A percentile compares a stretch with the other conserved stretches of the same genome.
Evolutionary conservation across 2,329 filamentous ascomycete genomes (phyloP).

Genomic region (Colletotrichum godetiae): DNA sequence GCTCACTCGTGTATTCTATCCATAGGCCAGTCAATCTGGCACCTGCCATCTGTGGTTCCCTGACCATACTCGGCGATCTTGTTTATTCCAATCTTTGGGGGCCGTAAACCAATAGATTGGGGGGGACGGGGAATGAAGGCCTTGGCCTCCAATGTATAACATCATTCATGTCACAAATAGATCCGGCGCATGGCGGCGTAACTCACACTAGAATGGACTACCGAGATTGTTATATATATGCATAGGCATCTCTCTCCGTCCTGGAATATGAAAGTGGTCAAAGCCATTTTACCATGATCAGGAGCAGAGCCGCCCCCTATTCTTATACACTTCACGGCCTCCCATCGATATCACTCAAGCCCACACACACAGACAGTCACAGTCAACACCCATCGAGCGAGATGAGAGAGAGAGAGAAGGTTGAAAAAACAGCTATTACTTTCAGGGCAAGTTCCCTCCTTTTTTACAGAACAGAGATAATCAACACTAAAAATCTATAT

Average conservation of each 20-base stretch:
- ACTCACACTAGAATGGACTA: background rate
- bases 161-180: conserved; percentile 6
- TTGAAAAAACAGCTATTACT: conserved; percentile 15
- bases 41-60: background rate
- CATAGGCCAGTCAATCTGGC: background rate
- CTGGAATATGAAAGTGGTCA: background rate
- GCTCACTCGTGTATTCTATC: background rate
- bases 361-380: background rate
- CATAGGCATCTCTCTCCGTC: background rate
- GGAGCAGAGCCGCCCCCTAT: background rate
- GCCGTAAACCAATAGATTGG: conserved; percentile 5
- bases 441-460: conserved; percentile 17
- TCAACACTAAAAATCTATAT: conserved; percentile 34
- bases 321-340: background rate
- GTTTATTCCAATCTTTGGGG: background rate
- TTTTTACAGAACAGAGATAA: conserved; percentile 31
- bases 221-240: conserved; percentile 31
- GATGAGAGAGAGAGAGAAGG: too few relatives aligned
- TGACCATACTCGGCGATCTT: background rate
- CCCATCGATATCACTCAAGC: background rate
- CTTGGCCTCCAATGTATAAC: background rate
- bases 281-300: too few relatives aligned
- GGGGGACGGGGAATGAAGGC: too few relatives aligned
- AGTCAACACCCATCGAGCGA: background rate
- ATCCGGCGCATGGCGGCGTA: background rate